Base-by-base conservation (phyloP, 1,284 basidiomycete genomes). In the Schizophyllum amplum region DNA sequence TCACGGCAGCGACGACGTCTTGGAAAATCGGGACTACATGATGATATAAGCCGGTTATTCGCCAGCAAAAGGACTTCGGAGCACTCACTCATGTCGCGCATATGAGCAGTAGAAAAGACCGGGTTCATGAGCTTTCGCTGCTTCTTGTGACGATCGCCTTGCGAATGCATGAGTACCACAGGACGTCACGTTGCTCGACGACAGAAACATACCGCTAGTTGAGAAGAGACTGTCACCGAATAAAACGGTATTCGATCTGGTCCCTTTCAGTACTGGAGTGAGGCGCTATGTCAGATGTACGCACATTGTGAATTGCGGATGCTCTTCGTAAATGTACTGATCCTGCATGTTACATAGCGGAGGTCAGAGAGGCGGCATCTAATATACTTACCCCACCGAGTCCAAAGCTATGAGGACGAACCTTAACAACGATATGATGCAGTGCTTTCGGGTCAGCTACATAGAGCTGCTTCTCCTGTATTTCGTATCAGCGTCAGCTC, bases 61-160 rank as follows among this genome's bases (percentile, higher is more conserved):
- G 71, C 63, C 25, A 78, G 70, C 1, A 68, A 66, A 46, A 70
- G 67, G 24, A 79, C 71, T 5, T 68, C 65, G 7, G 33, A 9
- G 7, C 4, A 17, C 1, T 72, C 73, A 46, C 75, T 67, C 64
- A 80, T 70, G 17, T 67, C 64, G 1, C 76, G 73, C 64, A 80
- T 70, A 53, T 79, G 74, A 5, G 69, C 67, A 5, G 69, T 69
- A 4, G 76, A 76, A 61, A 81, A 81, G 0, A 74, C 74, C 0
- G 77, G 78, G 56, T 75, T 77, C 24, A 81, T 64, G 62, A 80
- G 69, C 60, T 76, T 78, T 22, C 77, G 69, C 58, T 79, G 76
- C 54, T 69, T 72, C 48, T 67, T 67, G 59, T 77, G 74, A 25
- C 73, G 69, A 24, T 73, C 67, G 0, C 75, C 76, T 78, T 23